Conservation (phyloP, 2,329 filamentous ascomycete genomes). For the Dothistroma septosporum region DNA sequence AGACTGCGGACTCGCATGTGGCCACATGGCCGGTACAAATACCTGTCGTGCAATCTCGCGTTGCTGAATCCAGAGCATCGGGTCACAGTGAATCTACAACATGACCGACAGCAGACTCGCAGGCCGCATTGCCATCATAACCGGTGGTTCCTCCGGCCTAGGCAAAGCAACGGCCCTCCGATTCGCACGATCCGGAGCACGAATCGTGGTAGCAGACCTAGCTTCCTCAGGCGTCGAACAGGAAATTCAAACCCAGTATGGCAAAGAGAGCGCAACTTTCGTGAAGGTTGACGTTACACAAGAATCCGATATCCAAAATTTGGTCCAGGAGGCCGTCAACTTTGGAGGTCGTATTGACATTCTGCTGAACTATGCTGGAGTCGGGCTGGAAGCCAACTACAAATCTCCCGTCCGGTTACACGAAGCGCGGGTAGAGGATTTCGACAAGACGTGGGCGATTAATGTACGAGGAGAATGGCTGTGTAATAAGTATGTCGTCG, state of each 20-base stretch:
- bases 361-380: slow-evolving; percentile 27
- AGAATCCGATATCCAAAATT: slow-evolving; percentile 22
- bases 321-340: slow-evolving; percentile 23
- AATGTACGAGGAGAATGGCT: slow-evolving; percentile 42
- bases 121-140: slow-evolving; percentile 29
- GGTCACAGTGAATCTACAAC: neutral
- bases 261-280: slow-evolving; percentile 22
- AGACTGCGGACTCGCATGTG: neutral
- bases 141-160: slow-evolving; percentile 27
- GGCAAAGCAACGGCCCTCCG: slow-evolving; percentile 27
- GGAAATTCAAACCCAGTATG: slow-evolving; percentile 22
- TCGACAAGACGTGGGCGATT: slow-evolving; percentile 26
- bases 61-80: neutral
- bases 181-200: slow-evolving; percentile 28
- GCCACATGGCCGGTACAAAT: neutral
- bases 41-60: neutral
- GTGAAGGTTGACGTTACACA: slow-evolving; percentile 26
- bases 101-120: slow-evolving; percentile 17
- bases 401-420: slow-evolving; percentile 11
- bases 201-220: slow-evolving; percentile 27
- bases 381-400: slow-evolving; percentile 15
- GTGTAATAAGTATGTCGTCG: slow-evolving; percentile 40
- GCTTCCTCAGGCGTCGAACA: slow-evolving; percentile 20
- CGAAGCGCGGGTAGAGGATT: slow-evolving; percentile 21
- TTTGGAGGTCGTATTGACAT: slow-evolving; percentile 29